Evolutionary conservation across 495 filamentous ascomycete genomes (phyloP).

Genomic region (Hypoxylon cercidicola): DNA sequence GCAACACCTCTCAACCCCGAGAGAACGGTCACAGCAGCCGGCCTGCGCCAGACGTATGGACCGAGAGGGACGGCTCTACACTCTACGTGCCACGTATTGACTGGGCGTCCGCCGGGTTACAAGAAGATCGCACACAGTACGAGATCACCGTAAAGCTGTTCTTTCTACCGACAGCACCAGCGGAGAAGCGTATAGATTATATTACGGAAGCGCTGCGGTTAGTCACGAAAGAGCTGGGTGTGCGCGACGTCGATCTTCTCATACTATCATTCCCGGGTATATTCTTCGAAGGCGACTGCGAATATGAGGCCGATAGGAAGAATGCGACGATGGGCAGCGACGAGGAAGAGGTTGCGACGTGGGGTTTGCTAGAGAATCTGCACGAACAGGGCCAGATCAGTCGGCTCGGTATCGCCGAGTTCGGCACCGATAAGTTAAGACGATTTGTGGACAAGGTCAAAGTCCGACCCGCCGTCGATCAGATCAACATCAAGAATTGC

Average conservation of each 20-base stretch:
- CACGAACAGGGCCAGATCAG: conserved; percentile 75
- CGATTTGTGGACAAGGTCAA: conserved; percentile 66
- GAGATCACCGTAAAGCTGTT: conserved; percentile 95
- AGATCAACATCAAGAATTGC: conserved; percentile 97
- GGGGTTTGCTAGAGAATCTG: conserved; percentile 79
- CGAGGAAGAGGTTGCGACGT: conserved; percentile 71
- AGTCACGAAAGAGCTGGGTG: conserved; percentile 80
- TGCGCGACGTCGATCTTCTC: conserved; percentile 82
- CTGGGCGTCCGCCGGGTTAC: conserved; percentile 73
- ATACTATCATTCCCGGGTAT: conserved; percentile 95
- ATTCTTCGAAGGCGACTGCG: conserved; percentile 91
- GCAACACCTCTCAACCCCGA: conserved; percentile 20
- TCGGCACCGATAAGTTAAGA: conserved; percentile 81
- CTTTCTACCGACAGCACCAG: conserved; percentile 78
- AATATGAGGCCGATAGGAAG: conserved; percentile 75
- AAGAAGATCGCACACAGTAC: conserved; percentile 83
- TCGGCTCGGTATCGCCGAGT: conserved; percentile 87
- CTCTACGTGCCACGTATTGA: conserved; percentile 83
- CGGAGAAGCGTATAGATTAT: conserved; percentile 69
- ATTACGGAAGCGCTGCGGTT: conserved; percentile 79
- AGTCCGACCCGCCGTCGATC: conserved; percentile 85
- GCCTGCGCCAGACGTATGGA: conserved; percentile 68
- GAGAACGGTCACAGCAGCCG: conserved; percentile 40
- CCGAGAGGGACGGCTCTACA: conserved; percentile 62
- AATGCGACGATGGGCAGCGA: conserved; percentile 69